Conservation (phyloP, 495 filamentous ascomycete species). For the Ascodesmis nigricans region DNA sequence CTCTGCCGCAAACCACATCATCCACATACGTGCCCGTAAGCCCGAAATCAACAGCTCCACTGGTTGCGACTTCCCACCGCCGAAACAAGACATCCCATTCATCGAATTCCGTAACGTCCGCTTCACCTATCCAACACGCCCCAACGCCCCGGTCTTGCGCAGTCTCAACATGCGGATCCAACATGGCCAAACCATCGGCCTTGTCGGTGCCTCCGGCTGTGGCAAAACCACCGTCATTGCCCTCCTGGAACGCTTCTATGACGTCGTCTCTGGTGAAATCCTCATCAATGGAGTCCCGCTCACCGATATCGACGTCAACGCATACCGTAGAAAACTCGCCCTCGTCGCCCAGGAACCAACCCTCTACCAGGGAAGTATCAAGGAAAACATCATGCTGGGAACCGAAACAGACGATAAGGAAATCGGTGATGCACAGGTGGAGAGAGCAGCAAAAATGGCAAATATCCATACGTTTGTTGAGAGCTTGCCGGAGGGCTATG, state of each 20-base stretch:
- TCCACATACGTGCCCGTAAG: constrained; percentile 21
- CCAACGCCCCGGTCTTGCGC: constrained; percentile 31
- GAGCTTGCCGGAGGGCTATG: constrained; percentile 38
- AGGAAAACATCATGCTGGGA: constrained; percentile 34
- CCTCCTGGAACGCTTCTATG: constrained; percentile 41
- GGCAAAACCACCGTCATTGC: constrained; percentile 36
- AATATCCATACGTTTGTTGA: constrained; percentile 40
- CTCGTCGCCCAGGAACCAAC: constrained; percentile 42
- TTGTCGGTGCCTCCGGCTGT: constrained; percentile 36
- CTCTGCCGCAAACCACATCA: constrained; percentile 28
- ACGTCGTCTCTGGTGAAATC: constrained; percentile 31
- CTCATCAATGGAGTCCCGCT: constrained; percentile 31
- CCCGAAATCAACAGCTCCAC: constrained; percentile 3
- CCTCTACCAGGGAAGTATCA: constrained; percentile 34
- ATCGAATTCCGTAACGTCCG: constrained; percentile 32
- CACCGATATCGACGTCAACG: constrained; percentile 24
- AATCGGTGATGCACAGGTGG: constrained; percentile 24
- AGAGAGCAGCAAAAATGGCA: constrained; percentile 34
- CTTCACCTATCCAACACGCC: constrained; percentile 40
- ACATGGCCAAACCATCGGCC: constrained; percentile 26
- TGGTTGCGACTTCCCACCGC: neutral
- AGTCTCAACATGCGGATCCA: constrained; percentile 31
- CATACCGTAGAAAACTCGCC: constrained; percentile 33
- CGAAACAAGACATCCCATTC: neutral
- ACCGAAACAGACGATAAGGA: constrained; percentile 26